Base-by-base conservation (phyloP, 2,329 filamentous ascomycete genomes). In the Cercospora zeae-maydis region DNA sequence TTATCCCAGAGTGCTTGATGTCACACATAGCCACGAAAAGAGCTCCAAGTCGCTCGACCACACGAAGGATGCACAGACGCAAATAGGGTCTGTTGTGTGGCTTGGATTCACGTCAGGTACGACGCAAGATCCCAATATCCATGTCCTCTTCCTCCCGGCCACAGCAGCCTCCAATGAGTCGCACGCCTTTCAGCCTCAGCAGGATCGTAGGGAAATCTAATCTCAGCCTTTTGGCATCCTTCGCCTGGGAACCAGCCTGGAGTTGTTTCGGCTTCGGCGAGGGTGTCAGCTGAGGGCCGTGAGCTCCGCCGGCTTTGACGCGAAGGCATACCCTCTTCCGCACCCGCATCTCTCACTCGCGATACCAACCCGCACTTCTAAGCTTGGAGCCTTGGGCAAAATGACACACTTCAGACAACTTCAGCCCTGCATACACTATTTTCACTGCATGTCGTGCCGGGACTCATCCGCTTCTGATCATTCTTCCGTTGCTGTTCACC, bases 121-220 rank as follows among this genome's bases (percentile, higher is more conserved):
- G 49, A 64, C 55, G 63, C 57, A 61, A 45, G 34, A 51, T 49
- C 56, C 33, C 52, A 59, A 37, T 42, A 36, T 49, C 56, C 27
- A 24, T 42, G 27, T 14, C 27, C 51, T 36, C 24, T 31, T 54
- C 33, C 54, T 58, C 16, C 55, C 36, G 16, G 31, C 42, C 34
- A 57, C 19, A 36, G 27, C 33, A 33, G 19, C 56, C 21, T 27
- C 61, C 47, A 59, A 54, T 51, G 16, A 51, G 19, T 31, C n/a
- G 37, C 27, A 34, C 19, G 34, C 49, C 37, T 62, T 67, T 65
- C 65, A 65, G 65, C 63, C 63, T 65, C 66, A 62, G 45, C 31
- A 34, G 61, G 62, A 55, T 57, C 59, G 53, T 63, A 61, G 57
- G 36, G 54, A 39, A 64, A 62, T 62, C 64, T 66, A 63, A 64